A percentile compares a stretch with the other conserved stretches of the same genome.
These are phyloP conservation scores for Castanea mollissima DNA, from an alignment of 306 rosid genomes.

Conservation along the genomic window DNA sequence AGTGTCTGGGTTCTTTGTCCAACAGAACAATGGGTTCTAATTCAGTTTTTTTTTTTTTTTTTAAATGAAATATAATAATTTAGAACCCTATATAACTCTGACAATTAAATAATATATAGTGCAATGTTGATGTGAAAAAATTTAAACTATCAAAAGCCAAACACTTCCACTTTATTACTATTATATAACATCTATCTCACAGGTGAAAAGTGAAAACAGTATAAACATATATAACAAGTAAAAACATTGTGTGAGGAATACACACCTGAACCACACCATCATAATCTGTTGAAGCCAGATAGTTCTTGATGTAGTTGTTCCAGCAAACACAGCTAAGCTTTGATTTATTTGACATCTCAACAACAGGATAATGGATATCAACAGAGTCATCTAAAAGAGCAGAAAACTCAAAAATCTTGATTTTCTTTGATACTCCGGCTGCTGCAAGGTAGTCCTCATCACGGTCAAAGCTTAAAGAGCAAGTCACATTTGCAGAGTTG, in stretches of 20 bases:
- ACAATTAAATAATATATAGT: too few species aligned
- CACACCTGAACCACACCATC: slow-evolving; percentile 88
- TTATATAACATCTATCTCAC: background rate
- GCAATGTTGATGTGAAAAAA: too few species aligned
- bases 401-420: slow-evolving; percentile 75
- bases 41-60: too few species aligned
- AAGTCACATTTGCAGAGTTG: slow-evolving; percentile 67
- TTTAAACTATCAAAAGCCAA: too few species aligned
- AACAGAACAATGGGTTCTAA: too few species aligned
- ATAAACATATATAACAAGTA: background rate
- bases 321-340: slow-evolving; percentile 92
- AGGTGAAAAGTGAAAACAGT: too few species aligned
- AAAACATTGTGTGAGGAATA: slow-evolving; percentile 13
- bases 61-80: too few species aligned
- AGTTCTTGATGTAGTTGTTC: slow-evolving; percentile 89
- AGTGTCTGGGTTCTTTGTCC: too few species aligned
- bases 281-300: slow-evolving; percentile 90
- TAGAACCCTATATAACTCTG: too few species aligned
- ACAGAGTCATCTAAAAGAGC: slow-evolving; percentile 67
- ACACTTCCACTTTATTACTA: too few species aligned
- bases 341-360: slow-evolving; percentile 81
- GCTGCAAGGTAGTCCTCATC: slow-evolving; percentile 90
- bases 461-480: slow-evolving; percentile 91
- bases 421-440: slow-evolving; percentile 93
- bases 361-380: slow-evolving; percentile 86